Percentiles rank a stretch among this genome's conserved stretches.
Conservation (phyloP, 148 eudicot genomes). For the Euryodendron excelsum region DNA sequence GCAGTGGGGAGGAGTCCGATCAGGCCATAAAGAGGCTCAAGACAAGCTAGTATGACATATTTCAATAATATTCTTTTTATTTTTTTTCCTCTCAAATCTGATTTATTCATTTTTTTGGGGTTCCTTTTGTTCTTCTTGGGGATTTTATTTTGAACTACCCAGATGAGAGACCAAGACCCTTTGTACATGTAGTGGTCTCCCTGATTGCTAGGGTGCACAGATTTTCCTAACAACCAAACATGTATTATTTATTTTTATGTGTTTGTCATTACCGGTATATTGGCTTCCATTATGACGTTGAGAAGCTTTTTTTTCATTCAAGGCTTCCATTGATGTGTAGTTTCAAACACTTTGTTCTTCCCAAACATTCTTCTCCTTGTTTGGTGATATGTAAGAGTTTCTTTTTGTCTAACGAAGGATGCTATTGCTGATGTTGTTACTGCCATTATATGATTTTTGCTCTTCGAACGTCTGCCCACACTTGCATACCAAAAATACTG, state of each 20-base stretch:
- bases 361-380: background rate
- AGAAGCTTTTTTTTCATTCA: slow-evolving; percentile 41
- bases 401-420: background rate
- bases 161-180: slow-evolving; percentile 39
- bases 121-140: slow-evolving; percentile 18
- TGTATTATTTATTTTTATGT: slow-evolving; percentile 18
- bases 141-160: slow-evolving; percentile 15
- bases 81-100: slow-evolving; percentile 18
- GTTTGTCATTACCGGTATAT: slow-evolving; percentile 11
- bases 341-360: slow-evolving; percentile 8
- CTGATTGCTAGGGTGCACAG: slow-evolving; percentile 25
- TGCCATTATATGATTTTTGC: background rate
- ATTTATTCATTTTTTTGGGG: slow-evolving; percentile 41
- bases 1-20: slow-evolving; percentile 41
- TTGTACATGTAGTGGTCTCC: slow-evolving; percentile 46
- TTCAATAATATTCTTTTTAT: slow-evolving; percentile 27
- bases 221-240: slow-evolving; percentile 15
- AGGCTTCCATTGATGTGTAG: slow-evolving; percentile 31
- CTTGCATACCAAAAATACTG: too few species aligned
- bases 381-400: background rate
- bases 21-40: slow-evolving; percentile 66
- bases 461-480: background rate
- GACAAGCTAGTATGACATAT: slow-evolving; percentile 33
- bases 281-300: slow-evolving; percentile 39
- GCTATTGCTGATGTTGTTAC: too few species aligned